Conservation (phyloP, 2,329 filamentous ascomycete species). For the Colletotrichum sp. region DNA sequence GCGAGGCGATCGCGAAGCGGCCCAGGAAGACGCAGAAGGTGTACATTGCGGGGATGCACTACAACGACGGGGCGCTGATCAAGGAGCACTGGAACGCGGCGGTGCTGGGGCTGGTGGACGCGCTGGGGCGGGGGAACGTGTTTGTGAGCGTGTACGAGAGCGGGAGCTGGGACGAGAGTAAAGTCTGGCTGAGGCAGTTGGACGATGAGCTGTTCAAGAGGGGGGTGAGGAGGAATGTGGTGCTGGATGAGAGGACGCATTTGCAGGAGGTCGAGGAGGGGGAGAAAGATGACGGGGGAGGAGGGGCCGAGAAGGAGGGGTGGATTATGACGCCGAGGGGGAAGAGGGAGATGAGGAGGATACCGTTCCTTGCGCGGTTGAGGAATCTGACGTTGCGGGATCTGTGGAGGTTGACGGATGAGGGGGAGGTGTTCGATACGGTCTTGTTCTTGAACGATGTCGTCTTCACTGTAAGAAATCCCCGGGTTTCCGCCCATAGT, state of each 20-base stretch:
- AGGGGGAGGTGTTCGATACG: slow-evolving; percentile 60
- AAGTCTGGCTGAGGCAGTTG: slow-evolving; percentile 62
- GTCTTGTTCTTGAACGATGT: slow-evolving; percentile 70
- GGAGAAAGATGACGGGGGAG: slow-evolving; percentile 28
- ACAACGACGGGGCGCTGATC: slow-evolving; percentile 68
- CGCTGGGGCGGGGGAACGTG: slow-evolving; percentile 67
- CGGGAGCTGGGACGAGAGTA: slow-evolving; percentile 73
- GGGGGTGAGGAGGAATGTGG: slow-evolving; percentile 59
- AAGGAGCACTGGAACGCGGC: slow-evolving; percentile 67
- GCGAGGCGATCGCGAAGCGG: slow-evolving; percentile 18
- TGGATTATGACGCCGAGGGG: slow-evolving; percentile 68
- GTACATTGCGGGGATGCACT: slow-evolving; percentile 74
- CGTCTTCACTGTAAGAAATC: slow-evolving; percentile 55
- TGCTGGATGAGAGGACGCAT: slow-evolving; percentile 64
- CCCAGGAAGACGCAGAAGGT: slow-evolving; percentile 46
- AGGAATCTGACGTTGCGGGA: slow-evolving; percentile 70
- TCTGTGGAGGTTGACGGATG: slow-evolving; percentile 52
- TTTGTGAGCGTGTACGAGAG: slow-evolving; percentile 73
- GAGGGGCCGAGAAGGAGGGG: slow-evolving; percentile 44
- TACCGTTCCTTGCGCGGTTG: slow-evolving; percentile 70
- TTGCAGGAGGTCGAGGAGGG: slow-evolving; percentile 57
- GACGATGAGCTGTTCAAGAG: slow-evolving; percentile 56
- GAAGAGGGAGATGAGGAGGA: slow-evolving; percentile 63
- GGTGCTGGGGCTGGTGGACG: slow-evolving; percentile 59
- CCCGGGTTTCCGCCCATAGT: not conserved